Percentiles rank a stretch among this genome's conserved stretches.
Evolutionary conservation across 2,329 filamentous ascomycete species (phyloP).

Genomic region (Colletotrichum acutatum): DNA sequence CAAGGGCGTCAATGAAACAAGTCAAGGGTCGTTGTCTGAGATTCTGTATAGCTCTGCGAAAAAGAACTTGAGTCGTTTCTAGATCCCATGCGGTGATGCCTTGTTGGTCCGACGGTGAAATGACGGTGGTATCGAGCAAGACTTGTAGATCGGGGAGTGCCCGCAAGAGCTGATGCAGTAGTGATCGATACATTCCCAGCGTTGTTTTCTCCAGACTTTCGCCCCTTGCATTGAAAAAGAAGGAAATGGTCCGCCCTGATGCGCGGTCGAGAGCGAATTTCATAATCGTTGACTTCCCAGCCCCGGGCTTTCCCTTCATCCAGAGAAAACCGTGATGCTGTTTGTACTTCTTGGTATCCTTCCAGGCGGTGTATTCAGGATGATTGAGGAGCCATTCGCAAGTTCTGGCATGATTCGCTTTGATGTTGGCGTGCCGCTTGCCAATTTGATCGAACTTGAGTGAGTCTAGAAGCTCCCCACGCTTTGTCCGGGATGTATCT

Average conservation of each 20-base stretch:
- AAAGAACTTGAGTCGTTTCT: background rate
- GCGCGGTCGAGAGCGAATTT: background rate
- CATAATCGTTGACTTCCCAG: constrained; percentile 19
- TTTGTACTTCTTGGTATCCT: background rate
- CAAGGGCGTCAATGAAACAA: constrained; percentile 56
- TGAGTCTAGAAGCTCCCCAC: constrained; percentile 34
- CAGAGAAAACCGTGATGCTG: constrained; percentile 7
- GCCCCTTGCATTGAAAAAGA: constrained; percentile 35
- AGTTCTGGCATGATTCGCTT: constrained; percentile 32
- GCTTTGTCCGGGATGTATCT: too few species aligned
- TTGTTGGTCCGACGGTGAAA: background rate
- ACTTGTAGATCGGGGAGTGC: constrained; percentile 44
- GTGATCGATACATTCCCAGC: constrained; percentile 60
- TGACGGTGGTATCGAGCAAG: background rate
- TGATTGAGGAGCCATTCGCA: constrained; percentile 37
- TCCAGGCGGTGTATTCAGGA: constrained; percentile 31
- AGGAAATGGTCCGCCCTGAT: constrained; percentile 6
- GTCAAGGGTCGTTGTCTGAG: constrained; percentile 29
- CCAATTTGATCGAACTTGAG: constrained; percentile 35
- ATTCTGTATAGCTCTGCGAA: background rate
- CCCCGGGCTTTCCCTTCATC: constrained; percentile 9
- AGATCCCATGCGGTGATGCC: background rate
- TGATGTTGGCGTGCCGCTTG: constrained; percentile 29
- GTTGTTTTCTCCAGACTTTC: constrained; percentile 54
- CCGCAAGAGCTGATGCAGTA: constrained; percentile 58